Evolutionary conservation across 2,329 filamentous ascomycete species (phyloP), one percentile per base, ranked within the genome.

Genomic region (Metarhizium robertsii): DNA sequence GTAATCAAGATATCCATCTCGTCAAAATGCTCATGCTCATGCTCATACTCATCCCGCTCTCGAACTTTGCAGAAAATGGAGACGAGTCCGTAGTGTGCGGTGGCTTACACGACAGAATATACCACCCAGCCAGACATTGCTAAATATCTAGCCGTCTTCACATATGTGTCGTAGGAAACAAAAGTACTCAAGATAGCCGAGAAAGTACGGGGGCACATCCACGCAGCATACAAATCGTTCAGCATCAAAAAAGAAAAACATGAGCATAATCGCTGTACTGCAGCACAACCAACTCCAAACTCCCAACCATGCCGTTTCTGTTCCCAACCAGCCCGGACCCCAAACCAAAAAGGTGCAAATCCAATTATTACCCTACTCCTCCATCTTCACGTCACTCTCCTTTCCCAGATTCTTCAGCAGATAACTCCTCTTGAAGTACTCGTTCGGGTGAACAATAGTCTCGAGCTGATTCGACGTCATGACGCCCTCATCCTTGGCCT

Each of bases 381-480:
- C 78, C 79, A 85, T 84, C 70, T 80, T 79, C 36, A 79, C 71
- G 58, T 84, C 80, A 18, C 74, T 71, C 57, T 73, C 73, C 25
- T 73, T 83, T 52, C 72, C 85, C 30, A 95, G 70, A 67, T 94
- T 89, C 76, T 91, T 96, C 58, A 99, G 74, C 62, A 95, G 66
- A 70, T 90, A 97, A 68, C 91, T 95, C 55, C 92, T 81, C 78
- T 96, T 96, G 72, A 97, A 99, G 72, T 96, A 99, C 61, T 92
- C 92, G 69, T 99, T 99, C 11, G 94, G 94, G 72, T 99, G 94
- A 25, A 96, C 86, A 67, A 99, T 95, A 0, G 92, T 97, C 72
- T 97, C 92, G 46, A 96, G 77, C 68, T 96, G 89, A 16, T 84
- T 83, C 6, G 85, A 74, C 13, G 79, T 84, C 84, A 87, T 87